Percentiles rank a stretch among this genome's conserved stretches.
phyloP scores from a whole-genome alignment of 2,329 filamentous ascomycete genomes.

The Myotisia sp. region DNA sequence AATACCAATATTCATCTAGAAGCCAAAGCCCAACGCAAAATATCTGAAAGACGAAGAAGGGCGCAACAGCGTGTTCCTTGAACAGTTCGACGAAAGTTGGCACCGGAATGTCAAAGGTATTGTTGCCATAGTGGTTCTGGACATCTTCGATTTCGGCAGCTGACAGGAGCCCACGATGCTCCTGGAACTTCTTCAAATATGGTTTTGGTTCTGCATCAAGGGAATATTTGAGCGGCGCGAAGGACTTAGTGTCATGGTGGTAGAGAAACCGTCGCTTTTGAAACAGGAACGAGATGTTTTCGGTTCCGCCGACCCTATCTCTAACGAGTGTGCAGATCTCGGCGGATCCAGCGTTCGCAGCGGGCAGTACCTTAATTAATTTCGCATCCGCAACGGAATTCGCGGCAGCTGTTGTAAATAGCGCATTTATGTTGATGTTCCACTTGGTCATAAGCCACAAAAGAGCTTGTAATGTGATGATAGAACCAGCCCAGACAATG shows the following conservation, averaged over 20 bases:
- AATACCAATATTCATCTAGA: constrained; percentile 99
- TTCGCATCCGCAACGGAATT: constrained; percentile 57
- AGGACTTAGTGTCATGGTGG: constrained; percentile 54
- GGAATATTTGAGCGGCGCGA: constrained; percentile 66
- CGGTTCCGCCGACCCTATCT: constrained; percentile 61
- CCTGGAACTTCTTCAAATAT: constrained; percentile 61
- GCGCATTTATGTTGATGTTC: constrained; percentile 74
- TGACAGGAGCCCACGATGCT: constrained; percentile 58
- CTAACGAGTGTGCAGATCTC: constrained; percentile 74
- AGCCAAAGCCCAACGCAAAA: constrained; percentile 98
- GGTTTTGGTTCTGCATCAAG: constrained; percentile 81
- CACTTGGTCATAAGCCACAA: constrained; percentile 95
- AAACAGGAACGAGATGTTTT: constrained; percentile 78
- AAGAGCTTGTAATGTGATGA: constrained; percentile 75
- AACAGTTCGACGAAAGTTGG: constrained; percentile 92
- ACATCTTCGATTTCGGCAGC: constrained; percentile 64
- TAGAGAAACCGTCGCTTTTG: constrained; percentile 96
- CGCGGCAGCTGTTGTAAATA: constrained; percentile 65
- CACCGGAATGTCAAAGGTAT: constrained; percentile 95
- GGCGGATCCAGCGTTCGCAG: constrained; percentile 73
- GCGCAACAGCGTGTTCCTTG: constrained; percentile 94
- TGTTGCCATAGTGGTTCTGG: constrained; percentile 85
- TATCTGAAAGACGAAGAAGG: constrained; percentile 98
- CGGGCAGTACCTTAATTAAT: constrained; percentile 83
- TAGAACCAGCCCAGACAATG: constrained; percentile 80